Percentiles rank a stretch among this genome's conserved stretches.
Evolutionary conservation across 306 rosid genomes (phyloP).

Genomic region (Macrotyloma uniflorum): DNA sequence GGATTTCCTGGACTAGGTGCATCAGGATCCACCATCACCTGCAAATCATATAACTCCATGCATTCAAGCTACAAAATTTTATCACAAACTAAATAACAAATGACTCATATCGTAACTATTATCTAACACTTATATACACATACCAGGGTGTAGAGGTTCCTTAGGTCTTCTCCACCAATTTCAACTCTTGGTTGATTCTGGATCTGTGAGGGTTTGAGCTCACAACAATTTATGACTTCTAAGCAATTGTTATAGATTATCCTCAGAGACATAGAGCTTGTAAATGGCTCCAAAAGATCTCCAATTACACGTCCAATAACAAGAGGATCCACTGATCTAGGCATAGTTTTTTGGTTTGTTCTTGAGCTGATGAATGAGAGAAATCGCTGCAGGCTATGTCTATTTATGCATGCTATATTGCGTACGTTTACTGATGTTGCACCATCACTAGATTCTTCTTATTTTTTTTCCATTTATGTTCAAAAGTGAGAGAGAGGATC

Average conservation of each 20-base stretch:
- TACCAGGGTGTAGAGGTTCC: slow-evolving; percentile 42
- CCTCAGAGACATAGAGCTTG: background rate
- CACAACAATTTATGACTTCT: slow-evolving; percentile 28
- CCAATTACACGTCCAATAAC: slow-evolving; percentile 32
- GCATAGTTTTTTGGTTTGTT: background rate
- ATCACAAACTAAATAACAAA: too few relatives aligned
- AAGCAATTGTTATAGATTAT: background rate
- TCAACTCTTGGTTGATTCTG: slow-evolving; percentile 43
- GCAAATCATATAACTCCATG: background rate
- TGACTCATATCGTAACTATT: too few relatives aligned
- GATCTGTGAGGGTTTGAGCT: slow-evolving; percentile 39
- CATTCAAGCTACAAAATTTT: too few relatives aligned
- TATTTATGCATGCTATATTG: background rate
- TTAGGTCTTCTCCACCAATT: slow-evolving; percentile 44
- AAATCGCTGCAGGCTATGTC: background rate
- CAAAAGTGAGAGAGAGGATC: too few relatives aligned
- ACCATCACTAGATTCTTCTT: background rate
- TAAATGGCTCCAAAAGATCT: slow-evolving; percentile 32
- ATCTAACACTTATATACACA: too few relatives aligned
- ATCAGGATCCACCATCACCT: slow-evolving; percentile 53
- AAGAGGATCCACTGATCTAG: slow-evolving; percentile 21
- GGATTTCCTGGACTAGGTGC: slow-evolving; percentile 50
- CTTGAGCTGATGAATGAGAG: background rate
- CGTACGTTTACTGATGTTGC: background rate
- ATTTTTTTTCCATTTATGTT: background rate